A percentile compares a stretch with the other conserved stretches of the same genome.
phyloP scores from a whole-genome alignment of 352 stramenopile species.

The Phytophthora multivora region DNA sequence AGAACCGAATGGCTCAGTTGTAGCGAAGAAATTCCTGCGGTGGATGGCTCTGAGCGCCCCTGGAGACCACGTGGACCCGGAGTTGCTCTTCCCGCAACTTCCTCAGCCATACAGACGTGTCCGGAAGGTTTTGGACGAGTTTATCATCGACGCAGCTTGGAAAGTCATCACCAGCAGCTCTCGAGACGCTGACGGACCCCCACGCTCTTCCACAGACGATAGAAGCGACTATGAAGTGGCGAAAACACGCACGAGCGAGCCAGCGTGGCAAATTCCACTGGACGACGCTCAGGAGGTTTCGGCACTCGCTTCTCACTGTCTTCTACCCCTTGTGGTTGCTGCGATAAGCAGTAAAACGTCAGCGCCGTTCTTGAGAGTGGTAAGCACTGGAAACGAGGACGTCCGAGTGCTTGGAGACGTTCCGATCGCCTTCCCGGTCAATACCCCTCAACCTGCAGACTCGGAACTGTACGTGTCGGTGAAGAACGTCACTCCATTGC shows the following conservation, averaged over 20 bases:
- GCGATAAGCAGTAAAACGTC: slow-evolving; percentile 8
- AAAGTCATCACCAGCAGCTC: slow-evolving; percentile 33
- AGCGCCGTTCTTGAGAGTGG: not conserved
- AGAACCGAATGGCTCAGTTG: slow-evolving; percentile 42
- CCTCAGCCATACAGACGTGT: slow-evolving; percentile 76
- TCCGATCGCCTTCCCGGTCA: slow-evolving; percentile 7
- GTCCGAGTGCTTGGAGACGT: slow-evolving; percentile 8
- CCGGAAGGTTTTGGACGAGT: slow-evolving; percentile 60
- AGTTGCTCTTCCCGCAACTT: slow-evolving; percentile 58
- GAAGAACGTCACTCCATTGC: slow-evolving; percentile 21
- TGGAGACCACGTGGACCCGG: slow-evolving; percentile 63
- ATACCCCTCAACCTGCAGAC: slow-evolving; percentile 3
- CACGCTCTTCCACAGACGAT: slow-evolving; percentile 1
- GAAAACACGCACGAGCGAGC: slow-evolving; percentile 50
- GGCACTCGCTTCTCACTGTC: slow-evolving; percentile 16
- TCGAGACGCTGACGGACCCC: slow-evolving; percentile 2
- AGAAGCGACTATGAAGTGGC: slow-evolving; percentile 52
- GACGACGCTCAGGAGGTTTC: slow-evolving; percentile 9
- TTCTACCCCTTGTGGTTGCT: slow-evolving; percentile 18
- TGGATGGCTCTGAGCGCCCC: slow-evolving; percentile 63
- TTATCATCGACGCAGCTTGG: slow-evolving; percentile 69
- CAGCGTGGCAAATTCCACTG: slow-evolving; percentile 13
- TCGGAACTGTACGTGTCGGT: slow-evolving; percentile 12
- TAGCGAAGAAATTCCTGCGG: slow-evolving; percentile 47
- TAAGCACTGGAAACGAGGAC: slow-evolving; percentile 1